These are phyloP conservation scores for Eucalyptus lansdowneana DNA, from an alignment of 345 rosid genomes.

Conservation along the genomic window DNA sequence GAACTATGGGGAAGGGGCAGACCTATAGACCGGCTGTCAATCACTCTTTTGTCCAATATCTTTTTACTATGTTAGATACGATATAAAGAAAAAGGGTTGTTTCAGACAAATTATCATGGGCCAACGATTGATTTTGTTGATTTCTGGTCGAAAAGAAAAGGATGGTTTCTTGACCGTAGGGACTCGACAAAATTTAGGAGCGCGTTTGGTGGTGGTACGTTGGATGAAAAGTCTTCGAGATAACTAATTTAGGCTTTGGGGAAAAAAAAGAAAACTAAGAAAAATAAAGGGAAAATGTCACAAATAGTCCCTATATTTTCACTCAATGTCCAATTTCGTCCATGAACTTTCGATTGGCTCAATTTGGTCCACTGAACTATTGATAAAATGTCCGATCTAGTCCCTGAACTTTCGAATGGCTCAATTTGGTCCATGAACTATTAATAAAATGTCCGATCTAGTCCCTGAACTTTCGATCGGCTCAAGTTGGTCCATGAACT, in stretches of 20 bases:
- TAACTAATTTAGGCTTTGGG: background rate
- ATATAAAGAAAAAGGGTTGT: background rate
- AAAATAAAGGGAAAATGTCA: too few species aligned
- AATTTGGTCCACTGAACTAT: too few species aligned
- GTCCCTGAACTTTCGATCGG: too few species aligned
- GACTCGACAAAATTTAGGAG: background rate
- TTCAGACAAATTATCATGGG: background rate
- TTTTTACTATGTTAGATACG: background rate
- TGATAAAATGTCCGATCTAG: too few species aligned
- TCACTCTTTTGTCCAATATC: background rate
- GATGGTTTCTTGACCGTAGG: background rate
- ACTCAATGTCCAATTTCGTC: too few species aligned
- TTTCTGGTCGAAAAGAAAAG: background rate
- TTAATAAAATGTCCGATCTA: too few species aligned
- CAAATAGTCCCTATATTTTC: too few species aligned
- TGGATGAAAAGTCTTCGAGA: background rate
- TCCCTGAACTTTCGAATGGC: too few species aligned
- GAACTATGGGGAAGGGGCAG: background rate
- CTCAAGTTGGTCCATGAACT: too few species aligned
- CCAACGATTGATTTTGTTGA: background rate
- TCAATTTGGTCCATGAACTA: too few species aligned
- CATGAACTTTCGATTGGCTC: too few species aligned
- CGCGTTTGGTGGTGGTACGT: background rate
- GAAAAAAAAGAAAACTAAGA: background rate
- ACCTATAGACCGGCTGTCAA: background rate